phyloP scores from a whole-genome alignment of 1,139 yeast species.

The Geotrichum carabidarum region DNA sequence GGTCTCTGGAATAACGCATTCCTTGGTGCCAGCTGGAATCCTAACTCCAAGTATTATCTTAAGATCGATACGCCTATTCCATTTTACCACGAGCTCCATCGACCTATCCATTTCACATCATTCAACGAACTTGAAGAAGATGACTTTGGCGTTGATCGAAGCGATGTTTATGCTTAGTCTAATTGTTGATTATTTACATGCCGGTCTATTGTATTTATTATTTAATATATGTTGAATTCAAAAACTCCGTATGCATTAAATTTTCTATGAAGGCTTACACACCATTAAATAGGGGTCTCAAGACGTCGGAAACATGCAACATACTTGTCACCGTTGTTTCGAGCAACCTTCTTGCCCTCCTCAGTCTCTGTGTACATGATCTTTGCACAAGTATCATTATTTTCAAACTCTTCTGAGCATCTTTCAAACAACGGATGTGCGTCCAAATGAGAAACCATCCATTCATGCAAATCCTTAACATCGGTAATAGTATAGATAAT shows the following conservation, averaged over 20 bases:
- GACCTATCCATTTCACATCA: slow-evolving; percentile 79
- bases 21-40: slow-evolving; percentile 77
- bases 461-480: slow-evolving; percentile 83
- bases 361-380: slow-evolving; percentile 90
- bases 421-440: slow-evolving; percentile 89
- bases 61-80: slow-evolving; percentile 75
- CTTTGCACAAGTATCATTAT: slow-evolving; percentile 69
- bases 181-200: not conserved
- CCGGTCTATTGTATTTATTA: not conserved
- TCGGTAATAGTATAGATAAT: slow-evolving; percentile 91
- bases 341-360: slow-evolving; percentile 92
- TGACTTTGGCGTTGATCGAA: slow-evolving; percentile 64
- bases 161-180: slow-evolving; percentile 59
- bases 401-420: slow-evolving; percentile 73
- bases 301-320: slow-evolving; percentile 79
- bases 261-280: not conserved
- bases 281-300: slow-evolving; percentile 18
- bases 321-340: slow-evolving; percentile 82
- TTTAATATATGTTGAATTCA: not conserved
- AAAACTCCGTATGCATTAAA: not conserved
- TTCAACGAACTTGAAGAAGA: slow-evolving; percentile 63
- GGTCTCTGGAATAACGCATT: slow-evolving; percentile 89
- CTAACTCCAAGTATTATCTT: slow-evolving; percentile 54
- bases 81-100: slow-evolving; percentile 79
- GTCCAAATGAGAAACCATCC: slow-evolving; percentile 94